Evolutionary conservation across 108 stramenopile genomes (phyloP), one percentile per base, ranked within the genome.

Genomic region (Pseudonitzschia multiseries): DNA sequence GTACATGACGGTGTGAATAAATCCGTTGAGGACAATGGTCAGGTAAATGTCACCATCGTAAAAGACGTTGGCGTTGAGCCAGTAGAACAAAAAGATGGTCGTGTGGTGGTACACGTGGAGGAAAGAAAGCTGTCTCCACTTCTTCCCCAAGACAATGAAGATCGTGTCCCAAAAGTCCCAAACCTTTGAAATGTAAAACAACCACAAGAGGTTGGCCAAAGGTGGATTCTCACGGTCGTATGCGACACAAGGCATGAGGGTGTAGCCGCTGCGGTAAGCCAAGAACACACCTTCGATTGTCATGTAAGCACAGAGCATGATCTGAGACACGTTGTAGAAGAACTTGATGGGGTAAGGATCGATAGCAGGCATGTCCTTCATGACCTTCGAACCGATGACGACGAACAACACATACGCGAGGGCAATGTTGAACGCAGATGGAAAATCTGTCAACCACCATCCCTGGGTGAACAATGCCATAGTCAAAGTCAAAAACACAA

Each of bases 1-100:
- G 96, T 99, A 99, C 98, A 99, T 99, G 77, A 99, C 94, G 18
- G 97, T 96, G 85, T 99, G 99, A 78, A 99, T 98, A 84, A 97
- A 95, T 53, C 97, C 96, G 76, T 99, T 99, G 52, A 98, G 80
- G 22, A 96, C 75, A 69, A 99, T 93, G 70, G 98, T 98, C 33
- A 98, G 79, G 82, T 86, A 99, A 57, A 99, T 87, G 76, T 99
- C 98, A 65, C 98, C 96, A 75, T 98, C 97, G 74, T 97, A 97
- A 68, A 86, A 81, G 27, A 94, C 86, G 65, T 91, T 91, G 29
- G 88, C 75, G 75, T 97, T 98, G 74, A 98, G 78, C 98, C 99
- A 98, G 84, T 98, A 99, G 74, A 98, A 94, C 79, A 98, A 76
- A 80, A 98, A 98, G 76, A 99, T 99, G 82, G 94, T 97, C 74